Evolutionary conservation across 805 yeast genomes (phyloP), one percentile per base, ranked within the genome.

Genomic region (Myxozyma vanderwaltii): DNA sequence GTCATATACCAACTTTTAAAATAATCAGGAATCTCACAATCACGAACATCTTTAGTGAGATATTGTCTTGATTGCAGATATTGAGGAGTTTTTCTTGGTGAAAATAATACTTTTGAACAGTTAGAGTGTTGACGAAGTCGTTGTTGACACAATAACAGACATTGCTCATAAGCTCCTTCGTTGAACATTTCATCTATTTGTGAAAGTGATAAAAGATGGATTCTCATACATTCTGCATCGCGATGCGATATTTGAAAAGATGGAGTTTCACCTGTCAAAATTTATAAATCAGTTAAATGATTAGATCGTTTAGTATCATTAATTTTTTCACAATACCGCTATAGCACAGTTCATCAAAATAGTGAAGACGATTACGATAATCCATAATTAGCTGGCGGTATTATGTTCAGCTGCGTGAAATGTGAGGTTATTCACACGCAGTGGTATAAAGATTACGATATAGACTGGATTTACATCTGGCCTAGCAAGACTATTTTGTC

Each of bases 21-120:
- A 23, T 58, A 58, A 33, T 58, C 62, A 12, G 62, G 62, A 10
- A 54, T 49, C 8, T 36, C 41, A 27, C 52, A 27, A 29, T 58
- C 58, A n/a, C 51, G 36, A n/a, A 58, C 31, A 10, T 31, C 40
- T 2, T 47, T 24, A 23, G 45, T 31, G 19, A 53, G 26, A 12
- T 5, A 8, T 4, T 33, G 52, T 6, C 63, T 35, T 4, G 38
- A 26, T 7, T 3, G 26, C 31, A 48, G 31, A 19, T 56, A 59
- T 3, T 47, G 50, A 4, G 44, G 57, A 8, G 56, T 59, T 29
- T 51, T 45, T 4, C 55, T 41, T 12, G 59, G 60, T 24, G 54
- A 49, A 27, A 36, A 54, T 3, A 21, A 36, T 15, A 19, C 24
- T n/a, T 24, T 38, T 3, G 59, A 13, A 1, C 26, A 6, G 1